Evolutionary conservation across 2,329 filamentous ascomycete genomes (phyloP), one percentile per base, ranked within the genome.

Genomic region (Neonectria ditissima): DNA sequence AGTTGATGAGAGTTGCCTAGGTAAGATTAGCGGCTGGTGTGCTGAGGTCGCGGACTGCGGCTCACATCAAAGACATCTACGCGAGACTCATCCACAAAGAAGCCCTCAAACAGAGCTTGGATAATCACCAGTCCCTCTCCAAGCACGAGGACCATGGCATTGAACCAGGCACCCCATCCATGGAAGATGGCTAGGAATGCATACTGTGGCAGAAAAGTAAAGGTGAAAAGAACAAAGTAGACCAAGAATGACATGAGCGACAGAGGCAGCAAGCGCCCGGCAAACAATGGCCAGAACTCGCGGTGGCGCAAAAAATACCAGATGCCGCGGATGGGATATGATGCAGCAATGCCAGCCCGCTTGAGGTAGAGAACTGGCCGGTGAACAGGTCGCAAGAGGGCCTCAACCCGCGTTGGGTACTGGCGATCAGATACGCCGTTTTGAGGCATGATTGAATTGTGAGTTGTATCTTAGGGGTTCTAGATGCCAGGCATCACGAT

Each of bases 131-230:
- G 81, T 0, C 91, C 91, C 72, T 94, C 91, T 47, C 93, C 92
- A n/a, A 99, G 84, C 0, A 97, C 92, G 50, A 98, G 83, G 66
- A 98, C 90, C 0, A 92, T 89, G 3, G 92, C 94, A 72, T 93
- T 97, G 61, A 97, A 80, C 92, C 93, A 97, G n/a, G 96, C 96
- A 30, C 90, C 90, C 63, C 89, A 86, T 22, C 92, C 92, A 73
- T 98, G 94, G 77, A 97, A 98, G 69, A 98, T 87, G 16, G 92
- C 90, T 22, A 99, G 86, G 73, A 99, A 92, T 1, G 92, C 92
- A 59, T 93, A 93, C 76, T 98, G 93, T 0, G 95, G 95, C 3
- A 97, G 80, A 71, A 97, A 98, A 1, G 93, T 85, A 78, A 96
- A 97, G 13, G 93, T 84, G 78, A 98, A 98, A 20, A 98, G 87